phyloP scores from a whole-genome alignment of 805 yeast genomes.

The Groenewaldozyma tartarivorans region DNA sequence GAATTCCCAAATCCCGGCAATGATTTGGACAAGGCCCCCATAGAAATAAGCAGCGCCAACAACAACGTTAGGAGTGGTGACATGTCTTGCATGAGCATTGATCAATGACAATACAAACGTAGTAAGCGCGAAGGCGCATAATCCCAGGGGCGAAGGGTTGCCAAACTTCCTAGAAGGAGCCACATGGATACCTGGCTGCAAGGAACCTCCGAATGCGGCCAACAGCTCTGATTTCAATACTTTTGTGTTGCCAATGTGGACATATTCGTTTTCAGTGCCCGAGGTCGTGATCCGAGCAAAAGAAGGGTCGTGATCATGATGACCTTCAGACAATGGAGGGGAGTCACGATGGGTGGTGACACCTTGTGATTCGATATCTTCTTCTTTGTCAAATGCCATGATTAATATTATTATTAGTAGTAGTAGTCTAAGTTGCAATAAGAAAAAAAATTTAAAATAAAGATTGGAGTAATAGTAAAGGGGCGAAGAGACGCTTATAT shows the following conservation, averaged over 20 bases:
- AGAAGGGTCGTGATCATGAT: background rate
- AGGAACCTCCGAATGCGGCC: conserved; percentile 60
- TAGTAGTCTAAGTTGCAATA: too few species aligned
- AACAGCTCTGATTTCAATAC: conserved; percentile 38
- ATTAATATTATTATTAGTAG: too few species aligned
- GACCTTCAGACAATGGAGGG: background rate
- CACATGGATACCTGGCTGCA: conserved; percentile 59
- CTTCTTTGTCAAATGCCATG: background rate
- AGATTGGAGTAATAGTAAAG: too few species aligned
- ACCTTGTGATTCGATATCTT: background rate
- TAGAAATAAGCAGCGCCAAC: conserved; percentile 52
- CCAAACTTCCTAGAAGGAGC: conserved; percentile 51
- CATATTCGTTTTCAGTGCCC: conserved; percentile 17
- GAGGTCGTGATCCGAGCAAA: conserved; percentile 14
- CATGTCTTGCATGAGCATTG: conserved; percentile 47
- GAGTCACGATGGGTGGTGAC: background rate
- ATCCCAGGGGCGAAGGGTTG: conserved; percentile 59
- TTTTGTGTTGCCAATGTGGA: conserved; percentile 33
- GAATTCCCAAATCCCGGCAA: conserved; percentile 61
- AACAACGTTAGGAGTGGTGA: conserved; percentile 42
- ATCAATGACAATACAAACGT: conserved; percentile 50
- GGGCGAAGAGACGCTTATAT: too few species aligned
- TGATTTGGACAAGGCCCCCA: conserved; percentile 51
- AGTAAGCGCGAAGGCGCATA: conserved; percentile 52
- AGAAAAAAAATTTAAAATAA: too few species aligned